Evolutionary conservation across 2,329 filamentous ascomycete species (phyloP), one percentile per base, ranked within the genome.

Genomic region (Fusarium sambucinum): DNA sequence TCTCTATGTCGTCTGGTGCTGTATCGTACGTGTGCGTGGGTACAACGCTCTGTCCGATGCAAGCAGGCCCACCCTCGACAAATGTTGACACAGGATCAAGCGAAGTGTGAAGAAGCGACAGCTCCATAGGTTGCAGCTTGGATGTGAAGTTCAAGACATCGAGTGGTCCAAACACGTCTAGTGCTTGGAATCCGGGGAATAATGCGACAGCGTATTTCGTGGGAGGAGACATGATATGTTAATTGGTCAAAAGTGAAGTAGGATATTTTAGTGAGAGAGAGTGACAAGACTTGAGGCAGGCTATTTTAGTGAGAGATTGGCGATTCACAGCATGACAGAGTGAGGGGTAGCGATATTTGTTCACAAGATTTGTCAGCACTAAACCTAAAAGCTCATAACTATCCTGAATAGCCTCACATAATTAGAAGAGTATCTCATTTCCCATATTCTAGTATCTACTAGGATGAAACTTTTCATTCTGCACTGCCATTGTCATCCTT

Each of bases 1-100:
- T 77, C 19, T 79, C 75, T 16, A 79, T 72, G 32, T 82, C 77
- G 1, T 74, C 64, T 0, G 77, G 76, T 1, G 79, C 75, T 11
- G 71, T 70, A 4, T 68, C 68, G 33, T 79, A 81, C 1, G 79
- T 81, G 53, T 81, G 77, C 1, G 80, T 82, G 1, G 78, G 77
- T 3, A 77, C 63, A 13, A 79, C 47, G 4, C 65, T 70, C 50
- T 77, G 73, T 2, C 78, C 77, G 12, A 79, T 74, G 23, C 65
- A 65, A 6, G 63, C 60, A 3, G 63, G 55, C 1, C 41, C 53
- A 1, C 60, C 30, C 4, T 61, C 48, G 1, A 52, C 16, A 11
- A 50, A 54, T 6, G 77, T 78, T 2, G 75, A 68, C 0, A 80
- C 77, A 5, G 78, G 77, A 7, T 74, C 65, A 9, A 75, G 54